These are phyloP conservation scores for Paraurostyla sp. DNA, from an alignment of 73 alveolate species.

Conservation along the genomic window DNA sequence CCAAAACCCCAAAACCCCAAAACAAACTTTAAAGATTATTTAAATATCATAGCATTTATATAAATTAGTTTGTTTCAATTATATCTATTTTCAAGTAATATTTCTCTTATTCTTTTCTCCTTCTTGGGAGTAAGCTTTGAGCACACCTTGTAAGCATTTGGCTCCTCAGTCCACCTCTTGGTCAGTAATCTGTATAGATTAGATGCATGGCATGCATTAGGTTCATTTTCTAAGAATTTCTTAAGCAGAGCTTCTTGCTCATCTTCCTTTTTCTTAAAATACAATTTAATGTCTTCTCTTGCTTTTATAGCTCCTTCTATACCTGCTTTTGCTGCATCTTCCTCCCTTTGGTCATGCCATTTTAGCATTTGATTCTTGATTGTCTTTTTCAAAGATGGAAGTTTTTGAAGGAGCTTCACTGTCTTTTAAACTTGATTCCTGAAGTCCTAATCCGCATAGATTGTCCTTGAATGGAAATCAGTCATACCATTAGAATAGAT, in stretches of 20 bases:
- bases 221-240: slow-evolving; percentile 48
- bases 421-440: not conserved
- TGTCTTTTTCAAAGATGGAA: slow-evolving; percentile 19
- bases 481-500: not conserved
- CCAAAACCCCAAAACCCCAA: too few relatives aligned
- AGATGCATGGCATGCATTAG: slow-evolving; percentile 64
- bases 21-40: too few relatives aligned
- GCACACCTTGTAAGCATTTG: slow-evolving; percentile 41
- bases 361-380: not conserved
- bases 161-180: slow-evolving; percentile 63
- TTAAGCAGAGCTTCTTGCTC: slow-evolving; percentile 8
- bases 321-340: slow-evolving; percentile 40
- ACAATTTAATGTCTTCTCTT: not conserved
- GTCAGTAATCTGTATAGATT: slow-evolving; percentile 58
- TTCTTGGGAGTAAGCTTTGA: slow-evolving; percentile 16
- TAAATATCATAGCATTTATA: too few relatives aligned
- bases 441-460: slow-evolving; percentile 37
- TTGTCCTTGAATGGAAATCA: slow-evolving; percentile 8
- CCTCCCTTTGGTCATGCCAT: slow-evolving; percentile 21
- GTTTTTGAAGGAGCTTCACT: slow-evolving; percentile 2
- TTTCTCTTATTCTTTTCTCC: slow-evolving; percentile 43
- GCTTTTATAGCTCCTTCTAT: not conserved
- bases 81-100: slow-evolving; percentile 62
- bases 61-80: slow-evolving; percentile 27
- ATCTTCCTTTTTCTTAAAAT: not conserved